Evolutionary conservation across 257 asterid species (phyloP), one percentile per base, ranked within the genome.

Genomic region (Ajuga chamaepitys): DNA sequence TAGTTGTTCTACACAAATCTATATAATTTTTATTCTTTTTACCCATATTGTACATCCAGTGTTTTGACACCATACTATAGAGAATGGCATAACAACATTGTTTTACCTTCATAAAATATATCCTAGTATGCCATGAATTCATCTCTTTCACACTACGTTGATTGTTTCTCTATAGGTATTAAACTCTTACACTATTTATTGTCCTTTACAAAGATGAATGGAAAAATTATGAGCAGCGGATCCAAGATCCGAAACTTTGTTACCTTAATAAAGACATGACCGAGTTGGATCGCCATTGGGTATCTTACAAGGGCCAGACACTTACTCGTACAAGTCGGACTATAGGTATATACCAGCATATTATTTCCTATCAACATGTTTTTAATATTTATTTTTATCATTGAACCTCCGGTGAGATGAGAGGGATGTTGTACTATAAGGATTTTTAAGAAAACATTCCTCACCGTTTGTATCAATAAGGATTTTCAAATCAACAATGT

Each of bases 371-470:
- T 20, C 28, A 45, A 18, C 11, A 11, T 68, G 57, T 45, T 46
- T n/a, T n/a, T n/a, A n/a, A n/a, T n/a, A n/a, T n/a, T n/a, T n/a
- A 68, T 51, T 68, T 32, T 57, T 57, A 24, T 21, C 46, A 45
- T 53, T 74, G 69, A 63, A 67, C 47, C 53, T 17, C 40, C 87
- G 89, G 99, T 94, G 64, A n/a, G n/a, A n/a, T n/a, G n/a, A 83
- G 97, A 79, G 99, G 99, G 74, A 94, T 94, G 99, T 88, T 90
- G 96, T 94, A 94, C 83, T 88, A 90, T 74, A 79, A 93, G 67
- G 87, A 83, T n/a, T n/a, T n/a, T n/a, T n/a, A n/a, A n/a, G n/a
- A n/a, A n/a, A n/a, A n/a, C n/a, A n/a, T n/a, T n/a, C n/a, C n/a
- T n/a, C n/a, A n/a, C n/a, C n/a, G n/a, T n/a, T n/a, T n/a, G n/a